Evolutionary conservation across 2,329 filamentous ascomycete species (phyloP).

Genomic region (Incumbomyces lentus): DNA sequence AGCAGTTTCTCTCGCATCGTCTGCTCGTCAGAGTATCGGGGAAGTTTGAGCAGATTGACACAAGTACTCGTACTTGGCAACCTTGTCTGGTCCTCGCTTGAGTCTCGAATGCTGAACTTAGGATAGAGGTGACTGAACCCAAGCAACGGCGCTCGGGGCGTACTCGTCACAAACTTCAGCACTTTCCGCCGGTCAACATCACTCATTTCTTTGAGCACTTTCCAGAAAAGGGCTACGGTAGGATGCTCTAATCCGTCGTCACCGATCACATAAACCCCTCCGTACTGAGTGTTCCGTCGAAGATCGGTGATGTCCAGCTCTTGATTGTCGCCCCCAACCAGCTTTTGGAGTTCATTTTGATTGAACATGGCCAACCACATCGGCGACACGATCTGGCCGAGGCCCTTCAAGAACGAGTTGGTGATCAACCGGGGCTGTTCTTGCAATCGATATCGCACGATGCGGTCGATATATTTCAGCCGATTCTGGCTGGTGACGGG

Average conservation of each 20-base stretch:
- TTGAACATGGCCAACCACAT: slow-evolving; percentile 98
- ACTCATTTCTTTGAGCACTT: slow-evolving; percentile 65
- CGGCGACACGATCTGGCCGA: slow-evolving; percentile 79
- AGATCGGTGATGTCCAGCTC: slow-evolving; percentile 83
- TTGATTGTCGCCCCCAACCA: slow-evolving; percentile 77
- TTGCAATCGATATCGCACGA: slow-evolving; percentile 77
- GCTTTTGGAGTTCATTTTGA: slow-evolving; percentile 82
- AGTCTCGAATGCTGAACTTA: slow-evolving; percentile 80
- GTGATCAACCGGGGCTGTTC: slow-evolving; percentile 74
- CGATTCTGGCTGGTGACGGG: slow-evolving; percentile 85
- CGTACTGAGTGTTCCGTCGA: slow-evolving; percentile 72
- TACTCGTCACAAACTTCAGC: slow-evolving; percentile 91
- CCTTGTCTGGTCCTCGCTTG: slow-evolving; percentile 61
- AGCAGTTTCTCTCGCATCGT: slow-evolving; percentile 68
- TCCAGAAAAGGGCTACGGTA: slow-evolving; percentile 81
- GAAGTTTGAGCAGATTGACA: slow-evolving; percentile 87
- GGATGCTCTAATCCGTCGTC: slow-evolving; percentile 79
- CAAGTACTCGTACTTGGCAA: slow-evolving; percentile 92
- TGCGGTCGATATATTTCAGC: slow-evolving; percentile 85
- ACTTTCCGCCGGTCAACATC: slow-evolving; percentile 75
- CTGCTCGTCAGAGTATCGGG: slow-evolving; percentile 59
- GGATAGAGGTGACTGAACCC: slow-evolving; percentile 82
- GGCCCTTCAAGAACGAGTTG: slow-evolving; percentile 72
- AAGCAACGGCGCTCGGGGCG: slow-evolving; percentile 76
- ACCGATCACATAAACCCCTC: slow-evolving; percentile 80